Percentiles rank a stretch among this genome's conserved stretches.
Evolutionary conservation across 495 filamentous ascomycete species (phyloP).

Genomic region (Penicillium flavigenum): DNA sequence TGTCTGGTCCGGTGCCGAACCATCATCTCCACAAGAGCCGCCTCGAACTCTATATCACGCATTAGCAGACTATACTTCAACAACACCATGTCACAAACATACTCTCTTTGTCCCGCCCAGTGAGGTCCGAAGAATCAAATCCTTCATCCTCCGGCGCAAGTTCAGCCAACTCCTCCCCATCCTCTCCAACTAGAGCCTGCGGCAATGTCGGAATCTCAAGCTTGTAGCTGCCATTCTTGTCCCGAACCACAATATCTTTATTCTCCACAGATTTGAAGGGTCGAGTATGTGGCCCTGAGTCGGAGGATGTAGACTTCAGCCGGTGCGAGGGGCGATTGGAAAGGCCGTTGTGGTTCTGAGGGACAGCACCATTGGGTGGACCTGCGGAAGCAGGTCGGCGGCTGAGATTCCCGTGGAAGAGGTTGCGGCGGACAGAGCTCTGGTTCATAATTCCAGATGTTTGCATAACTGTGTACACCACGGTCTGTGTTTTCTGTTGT

Average conservation of each 20-base stretch:
- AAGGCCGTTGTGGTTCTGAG: slow-evolving; percentile 17
- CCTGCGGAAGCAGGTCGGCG: slow-evolving; percentile 58
- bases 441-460: slow-evolving; percentile 28
- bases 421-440: slow-evolving; percentile 62
- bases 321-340: slow-evolving; percentile 34
- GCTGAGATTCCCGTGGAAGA: slow-evolving; percentile 70
- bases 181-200: slow-evolving; percentile 49
- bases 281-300: slow-evolving; percentile 34
- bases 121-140: slow-evolving; percentile 29
- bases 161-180: slow-evolving; percentile 52
- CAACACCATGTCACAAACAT: slow-evolving; percentile 17
- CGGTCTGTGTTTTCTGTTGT: slow-evolving; percentile 1
- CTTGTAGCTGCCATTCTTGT: slow-evolving; percentile 72
- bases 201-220: slow-evolving; percentile 64
- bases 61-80: slow-evolving; percentile 7
- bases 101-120: slow-evolving; percentile 49
- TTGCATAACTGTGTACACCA: slow-evolving; percentile 1
- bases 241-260: slow-evolving; percentile 71
- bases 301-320: slow-evolving; percentile 40
- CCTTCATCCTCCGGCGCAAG: slow-evolving; percentile 27
- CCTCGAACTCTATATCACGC: slow-evolving; percentile 42
- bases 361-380: slow-evolving; percentile 25
- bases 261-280: slow-evolving; percentile 45
- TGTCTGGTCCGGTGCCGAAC: slow-evolving; percentile 62
- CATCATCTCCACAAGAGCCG: slow-evolving; percentile 50